Percentiles rank a stretch among this genome's conserved stretches.
These are phyloP conservation scores for Durotheca rogersii DNA, from an alignment of 495 filamentous ascomycete genomes.

Conservation along the genomic window DNA sequence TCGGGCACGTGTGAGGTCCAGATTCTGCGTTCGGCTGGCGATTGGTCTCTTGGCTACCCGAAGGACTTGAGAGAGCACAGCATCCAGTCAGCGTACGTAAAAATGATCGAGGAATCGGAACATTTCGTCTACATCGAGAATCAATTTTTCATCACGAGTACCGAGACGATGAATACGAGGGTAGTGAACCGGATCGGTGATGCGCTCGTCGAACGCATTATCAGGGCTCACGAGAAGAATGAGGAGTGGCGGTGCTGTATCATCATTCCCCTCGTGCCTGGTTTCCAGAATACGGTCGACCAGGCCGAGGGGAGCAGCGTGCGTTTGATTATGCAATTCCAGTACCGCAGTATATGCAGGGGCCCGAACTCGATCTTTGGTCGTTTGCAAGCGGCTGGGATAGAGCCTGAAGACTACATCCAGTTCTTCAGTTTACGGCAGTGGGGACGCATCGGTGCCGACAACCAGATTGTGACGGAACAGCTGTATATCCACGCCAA, in stretches of 20 bases:
- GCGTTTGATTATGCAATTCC: slow-evolving; percentile 94
- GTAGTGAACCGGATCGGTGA: slow-evolving; percentile 95
- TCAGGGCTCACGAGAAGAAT: slow-evolving; percentile 75
- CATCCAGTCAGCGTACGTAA: slow-evolving; percentile 94
- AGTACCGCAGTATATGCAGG: slow-evolving; percentile 95
- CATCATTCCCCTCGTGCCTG: slow-evolving; percentile 93
- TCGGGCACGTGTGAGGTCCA: slow-evolving; percentile 95
- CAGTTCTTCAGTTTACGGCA: slow-evolving; percentile 88
- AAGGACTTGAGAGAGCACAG: slow-evolving; percentile 79
- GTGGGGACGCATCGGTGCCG: slow-evolving; percentile 90
- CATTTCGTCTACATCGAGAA: slow-evolving; percentile 99
- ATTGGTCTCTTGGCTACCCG: slow-evolving; percentile 85
- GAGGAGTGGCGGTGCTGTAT: slow-evolving; percentile 95
- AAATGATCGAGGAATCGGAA: slow-evolving; percentile 90
- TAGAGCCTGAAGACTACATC: slow-evolving; percentile 96
- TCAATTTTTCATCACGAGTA: slow-evolving; percentile 97
- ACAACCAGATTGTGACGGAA: slow-evolving; percentile 83
- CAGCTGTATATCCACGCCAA: slow-evolving; percentile 99
- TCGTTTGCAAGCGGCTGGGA: slow-evolving; percentile 72
- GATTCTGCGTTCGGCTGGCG: slow-evolving; percentile 82
- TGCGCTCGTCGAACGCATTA: slow-evolving; percentile 88
- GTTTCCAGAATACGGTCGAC: slow-evolving; percentile 96
- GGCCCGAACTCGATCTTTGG: slow-evolving; percentile 93
- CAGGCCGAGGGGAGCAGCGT: slow-evolving; percentile 91
- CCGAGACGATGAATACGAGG: slow-evolving; percentile 79